A percentile compares a stretch with the other conserved stretches of the same genome.
Evolutionary conservation across 352 stramenopile species (phyloP).

Genomic region (Globisporangium spiculum): DNA sequence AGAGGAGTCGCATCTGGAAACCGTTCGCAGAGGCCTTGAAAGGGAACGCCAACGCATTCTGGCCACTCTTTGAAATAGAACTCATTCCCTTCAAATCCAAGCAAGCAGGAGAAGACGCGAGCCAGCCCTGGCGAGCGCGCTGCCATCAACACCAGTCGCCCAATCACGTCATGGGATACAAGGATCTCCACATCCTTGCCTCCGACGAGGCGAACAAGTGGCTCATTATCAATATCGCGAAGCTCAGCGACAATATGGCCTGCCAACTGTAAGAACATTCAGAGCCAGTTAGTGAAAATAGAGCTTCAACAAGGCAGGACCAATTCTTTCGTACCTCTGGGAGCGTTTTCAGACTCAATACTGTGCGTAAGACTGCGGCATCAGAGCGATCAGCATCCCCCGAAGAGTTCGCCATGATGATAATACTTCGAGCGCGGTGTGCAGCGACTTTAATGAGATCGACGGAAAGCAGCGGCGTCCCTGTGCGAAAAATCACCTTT

Average conservation of each 20-base stretch:
- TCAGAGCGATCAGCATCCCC: constrained; percentile 83
- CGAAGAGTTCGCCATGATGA: constrained; percentile 74
- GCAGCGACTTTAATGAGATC: constrained; percentile 82
- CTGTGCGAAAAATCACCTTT: constrained; percentile 76
- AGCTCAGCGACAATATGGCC: constrained; percentile 87
- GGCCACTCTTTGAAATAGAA: constrained; percentile 90
- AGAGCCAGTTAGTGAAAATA: not conserved
- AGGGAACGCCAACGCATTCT: constrained; percentile 65
- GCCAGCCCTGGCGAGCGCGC: constrained; percentile 77
- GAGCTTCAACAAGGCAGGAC: not conserved
- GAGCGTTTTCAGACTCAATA: constrained; percentile 79
- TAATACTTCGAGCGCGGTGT: constrained; percentile 69
- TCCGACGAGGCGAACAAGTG: constrained; percentile 73
- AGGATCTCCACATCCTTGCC: constrained; percentile 79
- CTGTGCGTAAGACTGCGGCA: constrained; percentile 67
- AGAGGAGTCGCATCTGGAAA: constrained; percentile 85
- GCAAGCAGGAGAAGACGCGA: constrained; percentile 56
- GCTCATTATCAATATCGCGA: constrained; percentile 86
- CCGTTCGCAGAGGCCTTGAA: constrained; percentile 56
- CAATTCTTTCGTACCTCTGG: constrained; percentile 29
- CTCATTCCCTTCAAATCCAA: constrained; percentile 87
- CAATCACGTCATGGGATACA: constrained; percentile 89
- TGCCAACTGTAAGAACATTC: constrained; percentile 26
- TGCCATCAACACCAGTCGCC: constrained; percentile 84
- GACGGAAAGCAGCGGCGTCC: constrained; percentile 74